These are phyloP conservation scores for Gossypium raimondii DNA, from an alignment of 345 rosid species.

Conservation along the genomic window DNA sequence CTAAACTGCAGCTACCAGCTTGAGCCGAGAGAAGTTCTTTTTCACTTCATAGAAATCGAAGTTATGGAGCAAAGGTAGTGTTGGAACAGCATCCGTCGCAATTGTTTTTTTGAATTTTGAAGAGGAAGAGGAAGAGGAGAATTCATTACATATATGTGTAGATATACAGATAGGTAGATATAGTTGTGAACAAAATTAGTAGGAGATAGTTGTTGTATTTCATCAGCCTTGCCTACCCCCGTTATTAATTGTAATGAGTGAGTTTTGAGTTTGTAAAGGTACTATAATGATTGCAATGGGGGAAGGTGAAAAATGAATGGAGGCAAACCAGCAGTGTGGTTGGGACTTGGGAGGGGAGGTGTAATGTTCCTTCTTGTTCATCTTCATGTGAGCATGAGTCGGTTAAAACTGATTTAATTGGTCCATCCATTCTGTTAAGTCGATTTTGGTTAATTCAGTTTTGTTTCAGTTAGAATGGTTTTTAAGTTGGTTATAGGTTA, in stretches of 20 bases:
- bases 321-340: no score
- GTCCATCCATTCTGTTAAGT: no score
- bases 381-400: no score
- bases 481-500: no score
- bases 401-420: no score
- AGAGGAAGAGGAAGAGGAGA: neutral
- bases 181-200: neutral
- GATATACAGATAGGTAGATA: no score
- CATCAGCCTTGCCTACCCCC: constrained; percentile 14
- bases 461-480: no score
- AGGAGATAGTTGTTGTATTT: neutral
- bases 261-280: neutral
- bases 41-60: neutral
- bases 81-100: neutral
- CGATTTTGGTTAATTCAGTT: no score
- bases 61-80: neutral
- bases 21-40: constrained; percentile 22
- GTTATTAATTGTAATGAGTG: no score
- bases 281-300: neutral
- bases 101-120: neutral
- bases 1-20: constrained; percentile 91
- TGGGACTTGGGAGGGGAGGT: no score
- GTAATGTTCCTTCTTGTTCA: no score
- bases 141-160: neutral
- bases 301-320: neutral